These are phyloP conservation scores for Lactifluus subvellereus DNA, from an alignment of 768 basidiomycete species.

Conservation along the genomic window DNA sequence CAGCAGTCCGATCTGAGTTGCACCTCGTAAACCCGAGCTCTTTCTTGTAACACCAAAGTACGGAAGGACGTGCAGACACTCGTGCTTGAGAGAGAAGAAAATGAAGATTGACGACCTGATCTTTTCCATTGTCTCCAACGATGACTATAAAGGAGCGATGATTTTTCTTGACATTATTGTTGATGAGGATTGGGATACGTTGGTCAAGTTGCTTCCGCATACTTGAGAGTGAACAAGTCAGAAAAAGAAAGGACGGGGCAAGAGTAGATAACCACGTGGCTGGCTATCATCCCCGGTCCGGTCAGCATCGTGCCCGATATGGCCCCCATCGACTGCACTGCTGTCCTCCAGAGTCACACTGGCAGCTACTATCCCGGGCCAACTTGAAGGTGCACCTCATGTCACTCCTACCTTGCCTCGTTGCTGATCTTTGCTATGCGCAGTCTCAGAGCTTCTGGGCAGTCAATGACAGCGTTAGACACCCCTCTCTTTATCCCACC, in stretches of 20 bases:
- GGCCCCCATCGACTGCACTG: too few species aligned
- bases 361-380: too few species aligned
- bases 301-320: too few species aligned
- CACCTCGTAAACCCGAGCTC: conserved; percentile 94
- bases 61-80: conserved; percentile 82
- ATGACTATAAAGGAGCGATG: conserved; percentile 94
- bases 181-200: conserved; percentile 87
- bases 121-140: conserved; percentile 89
- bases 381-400: too few species aligned
- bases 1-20: conserved; percentile 26
- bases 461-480: conserved; percentile 21
- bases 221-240: neutral
- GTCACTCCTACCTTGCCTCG: neutral
- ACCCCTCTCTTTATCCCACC: conserved; percentile 24
- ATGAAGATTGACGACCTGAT: conserved; percentile 96
- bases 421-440: neutral
- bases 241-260: neutral
- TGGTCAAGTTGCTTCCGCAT: conserved; percentile 91
- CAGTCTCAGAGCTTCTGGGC: neutral
- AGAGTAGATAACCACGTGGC: conserved; percentile 10
- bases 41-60: conserved; percentile 99
- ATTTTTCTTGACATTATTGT: conserved; percentile 89
- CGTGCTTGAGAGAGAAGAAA: conserved; percentile 89
- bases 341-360: too few species aligned
- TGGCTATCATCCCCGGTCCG: too few species aligned